A percentile compares a stretch with the other conserved stretches of the same genome.
Conservation (phyloP, 192 early-diverging fungal species). For the Borealophlyctis nickersoniae region DNA sequence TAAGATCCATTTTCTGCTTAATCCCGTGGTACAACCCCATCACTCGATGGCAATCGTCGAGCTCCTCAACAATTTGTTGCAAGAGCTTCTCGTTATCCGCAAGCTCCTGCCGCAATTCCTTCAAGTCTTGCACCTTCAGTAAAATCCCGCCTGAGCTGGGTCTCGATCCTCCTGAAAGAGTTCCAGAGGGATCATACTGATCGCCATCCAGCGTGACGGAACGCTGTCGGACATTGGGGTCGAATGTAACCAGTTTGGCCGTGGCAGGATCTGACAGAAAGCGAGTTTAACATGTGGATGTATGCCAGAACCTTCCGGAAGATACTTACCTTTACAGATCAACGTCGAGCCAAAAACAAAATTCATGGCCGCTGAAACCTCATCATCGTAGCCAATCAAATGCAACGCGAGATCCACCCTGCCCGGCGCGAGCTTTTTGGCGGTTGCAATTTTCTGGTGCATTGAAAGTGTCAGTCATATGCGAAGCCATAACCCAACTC, state of each 20-base stretch:
- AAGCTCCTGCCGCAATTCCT: conserved; percentile 50
- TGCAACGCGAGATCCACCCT: conserved; percentile 85
- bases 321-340: conserved; percentile 65
- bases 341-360: conserved; percentile 93
- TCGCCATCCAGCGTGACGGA: conserved; percentile 98
- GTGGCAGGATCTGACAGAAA: conserved; percentile 61
- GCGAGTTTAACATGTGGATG: conserved; percentile 3
- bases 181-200: conserved; percentile 92
- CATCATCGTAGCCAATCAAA: conserved; percentile 75
- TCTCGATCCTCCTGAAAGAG: conserved; percentile 87
- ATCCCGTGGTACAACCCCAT: conserved; percentile 54
- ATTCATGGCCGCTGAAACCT: conserved; percentile 80
- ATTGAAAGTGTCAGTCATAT: too few relatives aligned
- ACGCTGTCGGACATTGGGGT: conserved; percentile 74
- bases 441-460: conserved; percentile 57
- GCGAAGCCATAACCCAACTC: too few relatives aligned
- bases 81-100: conserved; percentile 39
- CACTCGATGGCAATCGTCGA: conserved; percentile 52
- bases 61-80: conserved; percentile 48
- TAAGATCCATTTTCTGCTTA: conserved; percentile 61
- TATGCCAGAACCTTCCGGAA: background rate
- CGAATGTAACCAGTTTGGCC: conserved; percentile 86
- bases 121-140: conserved; percentile 69
- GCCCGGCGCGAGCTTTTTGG: conserved; percentile 80
- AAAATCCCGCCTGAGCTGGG: conserved; percentile 71